Evolutionary conservation across 1,284 basidiomycete species (phyloP).

Genomic region (Crepidotus sp.): DNA sequence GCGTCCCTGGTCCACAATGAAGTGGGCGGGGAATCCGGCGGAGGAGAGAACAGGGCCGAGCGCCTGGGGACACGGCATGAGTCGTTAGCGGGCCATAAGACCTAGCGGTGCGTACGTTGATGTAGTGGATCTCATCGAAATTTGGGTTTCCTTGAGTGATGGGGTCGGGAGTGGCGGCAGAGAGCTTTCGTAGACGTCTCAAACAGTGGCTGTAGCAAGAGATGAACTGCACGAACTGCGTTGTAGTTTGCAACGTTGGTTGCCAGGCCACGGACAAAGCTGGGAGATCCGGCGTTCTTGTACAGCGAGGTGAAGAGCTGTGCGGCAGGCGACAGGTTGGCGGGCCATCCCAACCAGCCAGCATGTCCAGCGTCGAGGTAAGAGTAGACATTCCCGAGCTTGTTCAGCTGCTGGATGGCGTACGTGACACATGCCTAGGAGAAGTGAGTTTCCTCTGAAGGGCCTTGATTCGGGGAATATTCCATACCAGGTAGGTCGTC

Average conservation of each 20-base stretch:
- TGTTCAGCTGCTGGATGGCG: constrained; percentile 46
- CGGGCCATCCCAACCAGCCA: constrained; percentile 61
- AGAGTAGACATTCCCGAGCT: constrained; percentile 44
- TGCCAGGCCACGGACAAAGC: constrained; percentile 50
- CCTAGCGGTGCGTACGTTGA: constrained; percentile 31
- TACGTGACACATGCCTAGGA: constrained; percentile 40
- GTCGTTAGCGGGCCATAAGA: neutral
- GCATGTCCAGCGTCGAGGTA: constrained; percentile 60
- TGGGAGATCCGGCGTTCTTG: constrained; percentile 39
- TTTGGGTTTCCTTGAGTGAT: constrained; percentile 50
- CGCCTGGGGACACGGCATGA: constrained; percentile 25
- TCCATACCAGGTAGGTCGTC: constrained; percentile 38
- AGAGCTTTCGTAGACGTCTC: constrained; percentile 16
- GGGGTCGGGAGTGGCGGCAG: constrained; percentile 45
- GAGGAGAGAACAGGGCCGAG: constrained; percentile 38
- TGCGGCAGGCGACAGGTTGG: constrained; percentile 51
- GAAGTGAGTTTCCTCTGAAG: neutral
- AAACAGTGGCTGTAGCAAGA: neutral
- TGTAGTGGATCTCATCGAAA: constrained; percentile 57
- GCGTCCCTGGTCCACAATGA: constrained; percentile 59
- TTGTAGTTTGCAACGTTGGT: constrained; percentile 65
- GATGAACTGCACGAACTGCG: constrained; percentile 31
- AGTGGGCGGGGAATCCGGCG: constrained; percentile 48
- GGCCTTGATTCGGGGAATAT: neutral
- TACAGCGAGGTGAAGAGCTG: constrained; percentile 45